Percentiles rank a stretch among this genome's conserved stretches.
Conservation (phyloP, 1,284 basidiomycete genomes). For the Irpex sp. region DNA sequence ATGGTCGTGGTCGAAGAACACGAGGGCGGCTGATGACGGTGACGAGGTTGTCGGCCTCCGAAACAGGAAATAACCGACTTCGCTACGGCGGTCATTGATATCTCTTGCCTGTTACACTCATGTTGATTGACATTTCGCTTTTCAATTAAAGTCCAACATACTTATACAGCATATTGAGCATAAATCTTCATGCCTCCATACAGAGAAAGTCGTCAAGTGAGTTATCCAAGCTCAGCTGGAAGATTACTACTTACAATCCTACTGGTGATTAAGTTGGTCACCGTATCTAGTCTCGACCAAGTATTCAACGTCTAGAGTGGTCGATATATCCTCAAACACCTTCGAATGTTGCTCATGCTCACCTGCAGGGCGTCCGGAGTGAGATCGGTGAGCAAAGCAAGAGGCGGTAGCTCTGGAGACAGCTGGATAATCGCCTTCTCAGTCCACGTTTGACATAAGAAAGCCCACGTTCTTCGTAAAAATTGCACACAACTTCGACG, state of each 20-base stretch:
- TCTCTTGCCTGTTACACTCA: no score
- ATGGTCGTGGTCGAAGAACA: background rate
- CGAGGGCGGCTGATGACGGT: background rate
- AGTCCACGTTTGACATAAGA: background rate
- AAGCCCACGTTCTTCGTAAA: background rate
- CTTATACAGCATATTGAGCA: no score
- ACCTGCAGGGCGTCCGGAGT: background rate
- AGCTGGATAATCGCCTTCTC: no score
- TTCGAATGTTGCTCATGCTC: background rate
- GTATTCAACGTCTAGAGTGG: background rate
- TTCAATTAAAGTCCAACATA: no score
- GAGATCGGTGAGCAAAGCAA: background rate
- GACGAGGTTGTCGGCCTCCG: background rate
- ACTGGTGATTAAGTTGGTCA: background rate
- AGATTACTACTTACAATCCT: no score
- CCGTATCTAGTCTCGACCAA: background rate
- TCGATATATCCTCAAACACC: background rate
- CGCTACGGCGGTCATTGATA: no score
- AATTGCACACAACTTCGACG: background rate
- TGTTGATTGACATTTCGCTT: no score
- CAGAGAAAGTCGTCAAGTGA: no score
- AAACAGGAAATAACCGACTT: background rate
- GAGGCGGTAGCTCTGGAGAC: no score
- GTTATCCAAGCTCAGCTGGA: no score
- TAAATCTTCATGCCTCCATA: no score